Evolutionary conservation across 2,329 filamentous ascomycete genomes (phyloP).

Genomic region (Cryoendolithus antarcticus): DNA sequence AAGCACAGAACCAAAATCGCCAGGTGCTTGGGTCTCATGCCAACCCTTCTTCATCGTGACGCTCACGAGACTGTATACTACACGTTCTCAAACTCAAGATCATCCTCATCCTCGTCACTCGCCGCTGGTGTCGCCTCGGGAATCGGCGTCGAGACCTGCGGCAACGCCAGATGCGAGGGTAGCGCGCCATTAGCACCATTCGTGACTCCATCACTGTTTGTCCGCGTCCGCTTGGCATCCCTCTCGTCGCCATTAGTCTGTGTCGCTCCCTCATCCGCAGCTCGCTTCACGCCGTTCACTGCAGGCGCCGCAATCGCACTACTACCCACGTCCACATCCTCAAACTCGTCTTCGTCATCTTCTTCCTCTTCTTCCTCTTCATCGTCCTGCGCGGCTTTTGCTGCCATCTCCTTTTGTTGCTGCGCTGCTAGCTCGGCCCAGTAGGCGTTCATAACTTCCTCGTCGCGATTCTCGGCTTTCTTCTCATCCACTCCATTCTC

Average conservation of each 20-base stretch:
- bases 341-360: constrained; percentile 39
- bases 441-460: constrained; percentile 51
- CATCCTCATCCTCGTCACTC: constrained; percentile 32
- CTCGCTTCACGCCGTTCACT: constrained; percentile 19
- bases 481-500: constrained; percentile 21
- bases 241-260: constrained; percentile 30
- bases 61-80: background rate
- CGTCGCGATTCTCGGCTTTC: constrained; percentile 28
- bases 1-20: too few relatives aligned
- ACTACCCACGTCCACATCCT: constrained; percentile 38
- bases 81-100: constrained; percentile 10
- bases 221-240: constrained; percentile 48
- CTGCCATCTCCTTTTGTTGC: constrained; percentile 32
- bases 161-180: too few relatives aligned
- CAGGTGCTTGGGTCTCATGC: constrained; percentile 10
- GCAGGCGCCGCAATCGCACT: constrained; percentile 23
- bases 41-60: too few relatives aligned
- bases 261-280: constrained; percentile 17
- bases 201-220: constrained; percentile 35
- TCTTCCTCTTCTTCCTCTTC: constrained; percentile 38
- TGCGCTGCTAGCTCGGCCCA: constrained; percentile 55
- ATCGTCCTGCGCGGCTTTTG: constrained; percentile 38
- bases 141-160: constrained; percentile 6
- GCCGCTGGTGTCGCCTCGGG: constrained; percentile 24
- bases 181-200: constrained; percentile 9